Percentiles rank a stretch among this genome's conserved stretches.
Conservation (phyloP, 805 yeast genomes). For the Wickerhamomyces chaumierensis region DNA sequence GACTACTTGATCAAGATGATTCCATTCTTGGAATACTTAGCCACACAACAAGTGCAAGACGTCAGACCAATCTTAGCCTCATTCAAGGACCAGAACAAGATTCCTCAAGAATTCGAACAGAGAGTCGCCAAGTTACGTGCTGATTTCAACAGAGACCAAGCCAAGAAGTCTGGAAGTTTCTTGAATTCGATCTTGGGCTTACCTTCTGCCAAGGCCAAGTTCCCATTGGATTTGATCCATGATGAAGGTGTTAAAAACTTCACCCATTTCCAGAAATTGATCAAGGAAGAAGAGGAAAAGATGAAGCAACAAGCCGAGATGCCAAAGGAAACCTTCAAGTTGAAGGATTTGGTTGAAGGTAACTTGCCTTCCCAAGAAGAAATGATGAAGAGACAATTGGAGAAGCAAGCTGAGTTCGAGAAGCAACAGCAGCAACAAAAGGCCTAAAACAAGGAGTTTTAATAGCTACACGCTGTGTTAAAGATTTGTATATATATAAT, state of each 20-base stretch:
- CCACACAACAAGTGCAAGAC: constrained; percentile 75
- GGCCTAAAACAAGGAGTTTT: no score
- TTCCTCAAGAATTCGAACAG: constrained; percentile 68
- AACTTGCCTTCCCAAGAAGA: constrained; percentile 74
- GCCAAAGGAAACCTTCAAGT: constrained; percentile 73
- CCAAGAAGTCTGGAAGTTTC: constrained; percentile 33
- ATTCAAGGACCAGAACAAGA: constrained; percentile 51
- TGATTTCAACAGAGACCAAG: constrained; percentile 51
- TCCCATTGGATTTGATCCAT: constrained; percentile 77
- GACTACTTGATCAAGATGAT: constrained; percentile 72
- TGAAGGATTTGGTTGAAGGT: constrained; percentile 77
- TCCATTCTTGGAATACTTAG: constrained; percentile 90
- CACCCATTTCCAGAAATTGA: constrained; percentile 66
- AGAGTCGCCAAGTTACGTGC: constrained; percentile 71
- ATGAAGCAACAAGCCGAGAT: constrained; percentile 57
- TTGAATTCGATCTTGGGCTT: constrained; percentile 57
- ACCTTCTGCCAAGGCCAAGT: constrained; percentile 33
- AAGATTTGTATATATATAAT: no score
- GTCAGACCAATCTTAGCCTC: constrained; percentile 80
- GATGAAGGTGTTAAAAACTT: constrained; percentile 89
- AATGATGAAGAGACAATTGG: constrained; percentile 29
- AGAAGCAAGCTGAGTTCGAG: constrained; percentile 28
- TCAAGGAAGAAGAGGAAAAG: constrained; percentile 72
- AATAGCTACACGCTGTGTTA: no score
- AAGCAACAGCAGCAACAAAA: constrained; percentile 9